Evolutionary conservation across 495 filamentous ascomycete species (phyloP), one percentile per base, ranked within the genome.

Genomic region (Lepidopterella palustris): DNA sequence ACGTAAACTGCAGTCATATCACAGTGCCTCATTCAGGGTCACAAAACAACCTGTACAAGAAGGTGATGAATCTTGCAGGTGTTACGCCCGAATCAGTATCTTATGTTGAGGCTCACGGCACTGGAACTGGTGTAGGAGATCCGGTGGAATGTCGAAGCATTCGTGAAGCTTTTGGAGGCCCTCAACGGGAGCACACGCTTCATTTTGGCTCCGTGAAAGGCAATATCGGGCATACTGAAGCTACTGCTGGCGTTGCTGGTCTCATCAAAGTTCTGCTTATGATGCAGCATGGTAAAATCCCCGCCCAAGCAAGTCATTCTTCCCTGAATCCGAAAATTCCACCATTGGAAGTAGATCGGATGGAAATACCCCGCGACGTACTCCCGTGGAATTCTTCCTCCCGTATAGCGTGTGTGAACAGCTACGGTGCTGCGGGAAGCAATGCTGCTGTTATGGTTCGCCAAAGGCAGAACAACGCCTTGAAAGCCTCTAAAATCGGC

Each of bases 201-300:
- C 18, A n/a, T 31, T 5, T 53, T 15, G 23, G 24, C 0, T 80
- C 79, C 0, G 72, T 79, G 4, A 83, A 83, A 47, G 73, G 75
- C 0, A 68, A 74, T 3, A 66, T 83, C 4, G 80, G 80, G 3
- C 80, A 83, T 57, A 74, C 72, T 0, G 81, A 83, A 56, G 70
- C 71, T 0, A 71, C 77, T 0, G 77, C 79, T 0, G 80, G 80
- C 4, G 65, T 78, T 3, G 56, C 74, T 4, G 69, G 73, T 0
- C 59, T 82, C 25, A 68, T 79, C 39, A 82, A 82, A 58, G 57
- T 73, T 0, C 62, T 82, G 4, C 53, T 79, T 9, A 80, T 81
- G 78, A 76, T 83, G 11, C 69, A 76, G 23, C 9, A 53, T 11
- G 24, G 28, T 5, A 11, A 21, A 23, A 53, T 53, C 6, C 49